These are phyloP conservation scores for Annulohypoxylon nitens DNA, from an alignment of 495 filamentous ascomycete genomes.

Conservation along the genomic window DNA sequence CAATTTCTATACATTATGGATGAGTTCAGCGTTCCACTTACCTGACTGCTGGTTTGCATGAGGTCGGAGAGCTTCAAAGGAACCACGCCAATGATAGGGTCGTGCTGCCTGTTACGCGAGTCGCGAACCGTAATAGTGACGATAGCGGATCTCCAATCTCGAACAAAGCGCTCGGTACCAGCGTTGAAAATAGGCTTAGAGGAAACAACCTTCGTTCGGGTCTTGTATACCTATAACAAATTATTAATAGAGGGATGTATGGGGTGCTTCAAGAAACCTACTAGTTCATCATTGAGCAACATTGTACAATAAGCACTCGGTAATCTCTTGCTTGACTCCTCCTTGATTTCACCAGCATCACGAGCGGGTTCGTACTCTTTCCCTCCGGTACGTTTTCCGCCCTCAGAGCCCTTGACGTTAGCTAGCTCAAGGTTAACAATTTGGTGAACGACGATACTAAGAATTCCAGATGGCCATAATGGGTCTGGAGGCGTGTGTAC, in stretches of 20 bases:
- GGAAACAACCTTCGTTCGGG: slow-evolving; percentile 88
- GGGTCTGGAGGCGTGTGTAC: slow-evolving; percentile 93
- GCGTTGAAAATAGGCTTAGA: slow-evolving; percentile 97
- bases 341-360: slow-evolving; percentile 83
- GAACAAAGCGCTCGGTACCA: slow-evolving; percentile 92
- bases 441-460: slow-evolving; percentile 88
- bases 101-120: slow-evolving; percentile 88
- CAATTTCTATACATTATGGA: too few species aligned
- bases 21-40: too few species aligned
- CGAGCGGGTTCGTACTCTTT: slow-evolving; percentile 92
- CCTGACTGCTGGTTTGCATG: slow-evolving; percentile 85
- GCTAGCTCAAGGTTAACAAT: slow-evolving; percentile 92
- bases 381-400: slow-evolving; percentile 74
- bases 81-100: slow-evolving; percentile 92
- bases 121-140: slow-evolving; percentile 91
- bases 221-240: slow-evolving; percentile 76
- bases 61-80: slow-evolving; percentile 88
- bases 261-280: slow-evolving; percentile 46
- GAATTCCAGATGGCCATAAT: slow-evolving; percentile 89
- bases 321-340: slow-evolving; percentile 81
- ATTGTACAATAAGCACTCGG: slow-evolving; percentile 95
- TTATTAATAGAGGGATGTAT: slow-evolving; percentile 2
- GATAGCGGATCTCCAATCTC: slow-evolving; percentile 90
- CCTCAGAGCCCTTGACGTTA: slow-evolving; percentile 78
- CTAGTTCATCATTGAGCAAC: slow-evolving; percentile 86